A percentile compares a stretch with the other conserved stretches of the same genome.
Evolutionary conservation across 1,139 yeast genomes (phyloP).

Genomic region (Candida sanyaensis): DNA sequence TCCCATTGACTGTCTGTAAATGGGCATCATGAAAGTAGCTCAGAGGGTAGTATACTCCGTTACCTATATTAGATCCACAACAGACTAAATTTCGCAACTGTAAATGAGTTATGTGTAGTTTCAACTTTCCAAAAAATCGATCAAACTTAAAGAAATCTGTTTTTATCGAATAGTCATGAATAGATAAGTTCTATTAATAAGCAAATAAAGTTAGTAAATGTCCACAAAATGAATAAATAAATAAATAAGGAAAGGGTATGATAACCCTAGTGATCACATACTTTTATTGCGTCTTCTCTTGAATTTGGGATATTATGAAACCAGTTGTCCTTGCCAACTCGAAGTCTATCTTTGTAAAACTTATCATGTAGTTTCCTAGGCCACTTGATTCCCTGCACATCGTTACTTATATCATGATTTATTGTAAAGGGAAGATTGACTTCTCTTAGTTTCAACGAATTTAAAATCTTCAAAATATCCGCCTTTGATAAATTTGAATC

Average conservation of each 20-base stretch:
- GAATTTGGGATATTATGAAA: slow-evolving; percentile 41
- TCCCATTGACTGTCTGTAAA: slow-evolving; percentile 23
- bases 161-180: slow-evolving; percentile 14
- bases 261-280: slow-evolving; percentile 23
- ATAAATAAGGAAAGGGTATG: too few species aligned
- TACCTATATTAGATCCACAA: slow-evolving; percentile 35
- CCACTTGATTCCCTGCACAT: slow-evolving; percentile 43
- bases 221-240: neutral
- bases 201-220: slow-evolving; percentile 18
- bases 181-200: slow-evolving; percentile 23
- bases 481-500: slow-evolving; percentile 33
- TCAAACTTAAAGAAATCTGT: slow-evolving; percentile 42
- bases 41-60: slow-evolving; percentile 46
- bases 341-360: slow-evolving; percentile 33
- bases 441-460: slow-evolving; percentile 39
- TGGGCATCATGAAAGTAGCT: slow-evolving; percentile 37
- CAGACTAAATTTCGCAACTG: slow-evolving; percentile 57
- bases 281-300: slow-evolving; percentile 31
- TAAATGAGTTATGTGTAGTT: slow-evolving; percentile 56
- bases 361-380: slow-evolving; percentile 32
- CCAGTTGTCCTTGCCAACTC: slow-evolving; percentile 41
- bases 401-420: slow-evolving; percentile 15
- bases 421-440: slow-evolving; percentile 34
- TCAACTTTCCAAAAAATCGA: slow-evolving; percentile 44
- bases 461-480: slow-evolving; percentile 38